phyloP scores from a whole-genome alignment of 208 protist species.

The Vickermania ingenoplastis region DNA sequence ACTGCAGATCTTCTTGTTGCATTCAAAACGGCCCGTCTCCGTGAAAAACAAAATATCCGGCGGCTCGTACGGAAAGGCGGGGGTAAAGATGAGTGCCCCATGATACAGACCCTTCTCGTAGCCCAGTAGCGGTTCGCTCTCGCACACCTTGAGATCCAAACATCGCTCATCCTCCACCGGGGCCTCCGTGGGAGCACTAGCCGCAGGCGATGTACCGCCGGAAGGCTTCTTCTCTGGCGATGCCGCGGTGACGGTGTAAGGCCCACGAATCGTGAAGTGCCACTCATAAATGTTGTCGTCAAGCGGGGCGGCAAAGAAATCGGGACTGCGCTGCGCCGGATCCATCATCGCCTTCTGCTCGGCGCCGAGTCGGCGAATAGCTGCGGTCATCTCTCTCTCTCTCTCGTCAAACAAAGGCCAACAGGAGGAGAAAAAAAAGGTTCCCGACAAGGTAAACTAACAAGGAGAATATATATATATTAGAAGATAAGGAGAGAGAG shows the following conservation, averaged over 20 bases:
- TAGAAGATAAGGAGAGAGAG: too few relatives aligned
- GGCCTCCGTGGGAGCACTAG: not conserved
- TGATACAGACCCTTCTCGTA: constrained; percentile 85
- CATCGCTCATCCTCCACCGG: constrained; percentile 12
- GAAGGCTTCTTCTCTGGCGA: not conserved
- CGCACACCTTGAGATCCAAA: constrained; percentile 37
- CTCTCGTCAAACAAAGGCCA: not conserved
- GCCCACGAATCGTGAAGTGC: constrained; percentile 97
- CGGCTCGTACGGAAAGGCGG: constrained; percentile 77
- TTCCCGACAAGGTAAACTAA: too few relatives aligned
- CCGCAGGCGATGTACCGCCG: not conserved
- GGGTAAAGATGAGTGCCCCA: constrained; percentile 64
- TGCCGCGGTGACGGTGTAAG: constrained; percentile 8
- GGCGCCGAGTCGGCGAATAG: constrained; percentile 63
- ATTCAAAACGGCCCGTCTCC: constrained; percentile 77
- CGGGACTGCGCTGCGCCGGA: constrained; percentile 31
- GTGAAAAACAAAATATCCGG: constrained; percentile 88
- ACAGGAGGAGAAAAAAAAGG: too few relatives aligned
- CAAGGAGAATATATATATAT: too few relatives aligned
- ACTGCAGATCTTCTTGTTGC: constrained; percentile 76
- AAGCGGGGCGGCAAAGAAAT: constrained; percentile 49
- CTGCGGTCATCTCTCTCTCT: constrained; percentile 16
- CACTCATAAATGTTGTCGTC: constrained; percentile 97
- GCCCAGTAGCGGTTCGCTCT: constrained; percentile 11
- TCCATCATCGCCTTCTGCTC: constrained; percentile 46